phyloP scores from a whole-genome alignment of 2,329 filamentous ascomycete genomes.

The Septoria petroselini region DNA sequence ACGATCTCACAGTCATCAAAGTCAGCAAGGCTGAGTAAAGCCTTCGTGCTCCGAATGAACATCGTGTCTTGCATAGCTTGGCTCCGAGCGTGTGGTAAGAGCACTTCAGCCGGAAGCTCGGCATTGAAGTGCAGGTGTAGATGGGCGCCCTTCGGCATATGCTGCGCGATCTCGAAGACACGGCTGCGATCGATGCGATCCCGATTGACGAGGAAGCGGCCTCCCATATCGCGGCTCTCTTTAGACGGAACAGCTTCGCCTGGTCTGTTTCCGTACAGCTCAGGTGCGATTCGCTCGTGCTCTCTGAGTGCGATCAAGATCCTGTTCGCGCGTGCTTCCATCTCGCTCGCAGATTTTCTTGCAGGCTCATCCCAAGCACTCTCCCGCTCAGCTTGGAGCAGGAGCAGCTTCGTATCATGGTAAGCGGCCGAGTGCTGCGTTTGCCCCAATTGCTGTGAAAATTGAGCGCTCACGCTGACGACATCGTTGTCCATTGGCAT shows the following conservation, averaged over 20 bases:
- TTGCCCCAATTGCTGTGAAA: constrained; percentile 6
- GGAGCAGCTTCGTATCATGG: constrained; percentile 23
- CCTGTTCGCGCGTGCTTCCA: constrained; percentile 35
- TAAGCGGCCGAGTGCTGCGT: constrained; percentile 25
- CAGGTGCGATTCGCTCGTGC: constrained; percentile 40
- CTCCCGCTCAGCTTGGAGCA: constrained; percentile 36
- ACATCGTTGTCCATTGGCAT: constrained; percentile 2
- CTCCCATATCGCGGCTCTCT: constrained; percentile 47
- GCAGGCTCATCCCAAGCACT: constrained; percentile 41
- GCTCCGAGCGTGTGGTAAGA: constrained; percentile 54
- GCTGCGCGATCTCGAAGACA: constrained; percentile 55
- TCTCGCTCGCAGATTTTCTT: constrained; percentile 26
- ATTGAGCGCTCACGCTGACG: not conserved
- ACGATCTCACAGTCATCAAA: constrained; percentile 59
- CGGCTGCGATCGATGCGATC: constrained; percentile 50
- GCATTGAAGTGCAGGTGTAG: constrained; percentile 76
- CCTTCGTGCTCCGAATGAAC: constrained; percentile 64
- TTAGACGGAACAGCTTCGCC: constrained; percentile 43
- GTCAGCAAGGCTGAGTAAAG: constrained; percentile 45
- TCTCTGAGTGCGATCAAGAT: constrained; percentile 44
- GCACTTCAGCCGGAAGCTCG: constrained; percentile 60
- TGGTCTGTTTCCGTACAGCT: constrained; percentile 44
- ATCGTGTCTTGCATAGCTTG: constrained; percentile 55
- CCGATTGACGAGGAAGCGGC: constrained; percentile 47
- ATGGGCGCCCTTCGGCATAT: constrained; percentile 69